Base-by-base conservation (phyloP, 2,329 filamentous ascomycete species). In the Stachybotrys echinatus region DNA sequence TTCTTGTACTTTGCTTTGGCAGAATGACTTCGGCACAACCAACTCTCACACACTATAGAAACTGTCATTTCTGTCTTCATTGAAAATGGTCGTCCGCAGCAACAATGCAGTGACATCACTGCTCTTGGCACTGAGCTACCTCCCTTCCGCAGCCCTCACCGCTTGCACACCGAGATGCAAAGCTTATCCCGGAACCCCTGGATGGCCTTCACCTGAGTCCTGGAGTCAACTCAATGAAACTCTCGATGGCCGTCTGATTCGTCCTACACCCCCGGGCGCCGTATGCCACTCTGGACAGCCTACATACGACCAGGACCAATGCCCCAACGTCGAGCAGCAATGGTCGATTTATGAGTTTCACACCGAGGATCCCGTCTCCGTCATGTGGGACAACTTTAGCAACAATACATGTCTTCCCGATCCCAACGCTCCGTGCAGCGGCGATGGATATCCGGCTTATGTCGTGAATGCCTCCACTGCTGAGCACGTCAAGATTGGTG, bases 391-490 rank as follows among this genome's bases (percentile, higher is more conserved):
- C 49, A 72, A 75, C 46, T 78, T 66, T 59, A 69, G 69, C 51
- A 77, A 80, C 56, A 74, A 74, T 61, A 72, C 74, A 12, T 80
- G 77, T 58, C 64, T 79, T 39, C 76, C 76, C 2, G 55, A 70
- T 49, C 54, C 64, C 1, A 52, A 54, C 6, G 48, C 57, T 40
- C 64, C 71, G 0, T 80, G 68, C 42, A 61, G 57, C 12, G 48
- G 27, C 6, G 45, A 49, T 5, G 68, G 67, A 3, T 70, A 70
- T 49, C 62, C 66, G n/a, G 54, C 67, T 1, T 69, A 62, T 48
- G 66, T 70, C 10, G 55, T 71, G 1, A 65, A 70, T 37, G 67
- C 63, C 2, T 69, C 64, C 0, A 63, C 58, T 14, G 52, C 62
- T 0, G 62, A 64, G 21, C 58, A 71, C 47, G 55, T 71, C 39